These are phyloP conservation scores for Haematococcus sp. DNA, from an alignment of 139 green algal species.

Conservation along the genomic window DNA sequence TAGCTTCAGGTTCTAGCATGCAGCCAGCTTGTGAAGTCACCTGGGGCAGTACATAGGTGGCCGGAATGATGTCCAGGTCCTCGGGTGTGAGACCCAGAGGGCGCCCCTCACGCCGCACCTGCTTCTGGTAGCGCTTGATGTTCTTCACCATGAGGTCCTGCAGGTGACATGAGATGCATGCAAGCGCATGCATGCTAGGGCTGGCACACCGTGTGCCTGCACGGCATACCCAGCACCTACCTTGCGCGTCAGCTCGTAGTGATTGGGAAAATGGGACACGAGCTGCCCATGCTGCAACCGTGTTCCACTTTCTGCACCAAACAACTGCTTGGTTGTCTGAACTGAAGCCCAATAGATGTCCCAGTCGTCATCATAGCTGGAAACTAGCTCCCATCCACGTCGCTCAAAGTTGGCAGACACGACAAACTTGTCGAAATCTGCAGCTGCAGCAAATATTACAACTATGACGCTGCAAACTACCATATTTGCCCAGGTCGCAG, in stretches of 20 bases:
- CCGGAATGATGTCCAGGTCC: conserved; percentile 59
- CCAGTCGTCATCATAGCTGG: conserved; percentile 45
- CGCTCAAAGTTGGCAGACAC: conserved; percentile 61
- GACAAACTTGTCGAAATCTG: conserved; percentile 67
- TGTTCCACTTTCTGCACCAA: conserved; percentile 33
- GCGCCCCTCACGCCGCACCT: conserved; percentile 43
- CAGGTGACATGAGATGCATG: neutral
- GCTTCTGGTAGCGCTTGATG: conserved; percentile 70
- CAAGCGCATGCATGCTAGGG: neutral
- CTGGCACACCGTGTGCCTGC: neutral
- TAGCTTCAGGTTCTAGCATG: too few relatives aligned
- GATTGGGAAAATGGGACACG: conserved; percentile 83
- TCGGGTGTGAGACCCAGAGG: neutral
- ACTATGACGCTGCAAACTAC: too few relatives aligned
- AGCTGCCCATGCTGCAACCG: conserved; percentile 59
- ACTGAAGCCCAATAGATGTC: conserved; percentile 77
- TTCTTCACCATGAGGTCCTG: conserved; percentile 85
- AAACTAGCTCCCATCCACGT: conserved; percentile 44
- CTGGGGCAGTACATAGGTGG: conserved; percentile 66
- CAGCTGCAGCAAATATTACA: too few relatives aligned
- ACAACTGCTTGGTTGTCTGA: conserved; percentile 51
- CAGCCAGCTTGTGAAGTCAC: too few relatives aligned
- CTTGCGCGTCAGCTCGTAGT: conserved; percentile 83
- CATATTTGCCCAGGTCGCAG: too few relatives aligned
- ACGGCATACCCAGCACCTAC: conserved; percentile 11